Evolutionary conservation across 2,329 filamentous ascomycete species (phyloP).

Genomic region (Colletotrichum sp.): DNA sequence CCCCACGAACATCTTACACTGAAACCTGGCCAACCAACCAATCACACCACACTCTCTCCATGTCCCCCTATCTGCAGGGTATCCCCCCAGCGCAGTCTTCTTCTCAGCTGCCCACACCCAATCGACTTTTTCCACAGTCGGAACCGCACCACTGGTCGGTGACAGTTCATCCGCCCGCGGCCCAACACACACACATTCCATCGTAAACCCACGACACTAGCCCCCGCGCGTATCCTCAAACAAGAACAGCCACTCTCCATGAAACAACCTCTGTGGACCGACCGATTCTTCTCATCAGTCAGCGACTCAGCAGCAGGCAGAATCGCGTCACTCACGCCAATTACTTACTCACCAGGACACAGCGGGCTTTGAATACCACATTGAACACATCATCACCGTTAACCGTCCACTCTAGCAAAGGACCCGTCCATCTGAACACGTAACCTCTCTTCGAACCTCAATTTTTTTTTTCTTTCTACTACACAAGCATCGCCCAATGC

Average conservation of each 20-base stretch:
- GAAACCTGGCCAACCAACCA: constrained; percentile 4
- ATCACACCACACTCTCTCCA: neutral
- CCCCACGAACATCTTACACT: neutral
- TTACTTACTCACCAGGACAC: neutral
- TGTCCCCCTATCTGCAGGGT: neutral
- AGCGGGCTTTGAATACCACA: neutral
- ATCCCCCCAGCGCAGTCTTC: neutral
- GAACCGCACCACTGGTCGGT: neutral
- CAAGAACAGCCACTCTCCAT: neutral
- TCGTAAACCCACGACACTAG: neutral
- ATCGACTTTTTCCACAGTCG: neutral
- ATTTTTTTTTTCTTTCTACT: neutral
- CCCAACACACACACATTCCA: neutral
- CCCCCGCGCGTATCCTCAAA: neutral
- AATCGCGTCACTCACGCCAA: neutral
- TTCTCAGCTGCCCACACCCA: neutral
- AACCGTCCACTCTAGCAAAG: neutral
- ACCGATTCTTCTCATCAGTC: neutral
- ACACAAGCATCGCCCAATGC: neutral
- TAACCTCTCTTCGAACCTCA: neutral
- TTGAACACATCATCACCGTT: neutral
- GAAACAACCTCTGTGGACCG: neutral
- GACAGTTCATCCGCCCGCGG: neutral
- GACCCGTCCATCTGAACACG: neutral
- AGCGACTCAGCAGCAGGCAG: neutral